Percentiles rank a stretch among this genome's conserved stretches.
Conservation (phyloP, 2,329 filamentous ascomycete genomes). For the Graphium sp. region DNA sequence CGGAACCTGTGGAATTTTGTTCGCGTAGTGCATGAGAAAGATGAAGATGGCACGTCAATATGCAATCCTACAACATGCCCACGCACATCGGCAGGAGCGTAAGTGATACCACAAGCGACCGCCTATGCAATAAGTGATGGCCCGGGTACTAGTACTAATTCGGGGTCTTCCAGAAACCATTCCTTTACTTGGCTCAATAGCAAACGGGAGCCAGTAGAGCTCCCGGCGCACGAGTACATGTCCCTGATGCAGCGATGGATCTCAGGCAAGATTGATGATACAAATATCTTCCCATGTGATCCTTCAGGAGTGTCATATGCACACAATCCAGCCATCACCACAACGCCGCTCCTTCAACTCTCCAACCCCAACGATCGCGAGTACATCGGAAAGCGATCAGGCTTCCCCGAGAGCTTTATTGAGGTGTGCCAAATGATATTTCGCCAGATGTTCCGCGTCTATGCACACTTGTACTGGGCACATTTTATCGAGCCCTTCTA, state of each 20-base stretch:
- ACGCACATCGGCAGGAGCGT: constrained; percentile 89
- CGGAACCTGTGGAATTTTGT: constrained; percentile 80
- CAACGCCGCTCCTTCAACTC: constrained; percentile 44
- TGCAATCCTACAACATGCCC: constrained; percentile 77
- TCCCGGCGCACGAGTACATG: constrained; percentile 87
- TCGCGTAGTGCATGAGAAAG: constrained; percentile 71
- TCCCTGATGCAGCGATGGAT: constrained; percentile 96
- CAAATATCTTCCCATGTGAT: constrained; percentile 78
- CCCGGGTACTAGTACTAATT: neutral
- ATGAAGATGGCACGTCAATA: constrained; percentile 59
- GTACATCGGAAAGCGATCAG: constrained; percentile 84
- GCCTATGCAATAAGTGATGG: neutral
- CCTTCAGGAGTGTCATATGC: constrained; percentile 52
- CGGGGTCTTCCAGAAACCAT: constrained; percentile 42
- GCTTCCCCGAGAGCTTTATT: constrained; percentile 81
- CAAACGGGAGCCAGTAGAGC: constrained; percentile 72
- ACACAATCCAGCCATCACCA: constrained; percentile 40
- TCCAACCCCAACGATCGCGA: constrained; percentile 43
- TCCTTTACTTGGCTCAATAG: constrained; percentile 95
- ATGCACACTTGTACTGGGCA: constrained; percentile 94
- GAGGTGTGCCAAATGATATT: constrained; percentile 87
- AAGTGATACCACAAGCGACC: constrained; percentile 23
- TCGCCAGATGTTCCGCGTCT: constrained; percentile 97
- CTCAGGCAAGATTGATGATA: constrained; percentile 84
- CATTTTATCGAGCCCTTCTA: constrained; percentile 80